Percentiles rank a stretch among this genome's conserved stretches.
These are phyloP conservation scores for Coprinellus aureogranulatus DNA, from an alignment of 768 basidiomycete genomes.

Conservation along the genomic window DNA sequence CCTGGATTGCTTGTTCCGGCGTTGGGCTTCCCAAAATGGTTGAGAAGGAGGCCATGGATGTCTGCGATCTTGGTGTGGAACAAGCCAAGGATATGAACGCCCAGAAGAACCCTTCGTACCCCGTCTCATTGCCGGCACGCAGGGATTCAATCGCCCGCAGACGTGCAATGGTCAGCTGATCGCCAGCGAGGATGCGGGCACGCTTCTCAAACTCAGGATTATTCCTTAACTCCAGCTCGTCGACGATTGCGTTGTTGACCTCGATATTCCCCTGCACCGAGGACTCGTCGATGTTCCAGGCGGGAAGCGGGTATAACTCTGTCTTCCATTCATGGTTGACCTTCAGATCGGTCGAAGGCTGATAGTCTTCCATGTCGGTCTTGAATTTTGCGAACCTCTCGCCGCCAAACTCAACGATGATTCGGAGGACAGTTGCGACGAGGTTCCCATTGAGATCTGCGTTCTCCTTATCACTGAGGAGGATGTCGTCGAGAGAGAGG, in stretches of 20 bases:
- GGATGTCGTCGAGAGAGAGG: constrained; percentile 25
- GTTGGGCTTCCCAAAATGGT: constrained; percentile 30
- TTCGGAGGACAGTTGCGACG: constrained; percentile 25
- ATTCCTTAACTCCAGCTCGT: constrained; percentile 22
- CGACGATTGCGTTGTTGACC: constrained; percentile 25
- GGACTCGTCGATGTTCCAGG: constrained; percentile 37
- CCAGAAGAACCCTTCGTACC: constrained; percentile 20
- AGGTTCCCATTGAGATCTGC: constrained; percentile 14
- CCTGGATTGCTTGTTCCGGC: constrained; percentile 29
- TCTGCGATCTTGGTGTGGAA: constrained; percentile 39
- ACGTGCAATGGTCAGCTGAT: constrained; percentile 36
- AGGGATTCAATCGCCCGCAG: constrained; percentile 27
- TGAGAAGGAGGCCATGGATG: constrained; percentile 25
- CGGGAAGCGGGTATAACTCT: constrained; percentile 23
- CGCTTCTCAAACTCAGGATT: constrained; percentile 3
- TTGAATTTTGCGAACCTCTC: constrained; percentile 24
- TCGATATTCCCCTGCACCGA: constrained; percentile 34
- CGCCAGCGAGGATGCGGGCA: constrained; percentile 23
- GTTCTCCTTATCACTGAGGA: constrained; percentile 20
- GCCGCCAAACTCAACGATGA: constrained; percentile 29
- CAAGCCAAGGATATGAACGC: constrained; percentile 29
- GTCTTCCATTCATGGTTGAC: constrained; percentile 29
- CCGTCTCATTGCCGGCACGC: constrained; percentile 30
- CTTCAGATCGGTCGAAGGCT: constrained; percentile 19
- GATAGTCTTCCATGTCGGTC: constrained; percentile 11